phyloP scores from a whole-genome alignment of 2,329 filamentous ascomycete genomes.

The Claviceps quebecensis region DNA sequence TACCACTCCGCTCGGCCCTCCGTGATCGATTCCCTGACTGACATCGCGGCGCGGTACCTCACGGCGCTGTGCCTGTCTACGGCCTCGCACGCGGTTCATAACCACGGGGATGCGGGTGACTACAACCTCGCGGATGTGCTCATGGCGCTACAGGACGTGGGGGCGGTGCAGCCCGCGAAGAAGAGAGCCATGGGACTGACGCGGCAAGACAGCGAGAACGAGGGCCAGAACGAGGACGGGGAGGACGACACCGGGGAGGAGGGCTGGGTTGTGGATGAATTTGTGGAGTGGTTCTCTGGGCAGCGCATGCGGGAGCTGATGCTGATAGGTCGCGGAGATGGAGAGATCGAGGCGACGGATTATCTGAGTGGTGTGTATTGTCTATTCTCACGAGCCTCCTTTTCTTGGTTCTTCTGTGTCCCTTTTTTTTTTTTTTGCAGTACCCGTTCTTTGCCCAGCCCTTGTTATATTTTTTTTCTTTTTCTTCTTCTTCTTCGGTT shows the following conservation, averaged over 20 bases:
- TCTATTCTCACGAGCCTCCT: background rate
- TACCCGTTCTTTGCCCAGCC: no score
- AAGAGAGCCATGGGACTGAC: slow-evolving; percentile 52
- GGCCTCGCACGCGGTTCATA: slow-evolving; percentile 55
- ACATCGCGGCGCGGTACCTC: slow-evolving; percentile 73
- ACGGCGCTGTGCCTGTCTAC: slow-evolving; percentile 59
- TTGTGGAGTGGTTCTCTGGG: slow-evolving; percentile 66
- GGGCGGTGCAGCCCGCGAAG: slow-evolving; percentile 53
- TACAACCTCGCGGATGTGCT: slow-evolving; percentile 58
- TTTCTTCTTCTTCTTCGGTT: no score
- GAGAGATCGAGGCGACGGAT: slow-evolving; percentile 49
- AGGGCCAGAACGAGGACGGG: slow-evolving; percentile 16
- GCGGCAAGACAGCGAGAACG: slow-evolving; percentile 32
- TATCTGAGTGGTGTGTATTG: slow-evolving; percentile 46
- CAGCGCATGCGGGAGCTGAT: slow-evolving; percentile 65
- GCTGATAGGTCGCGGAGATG: slow-evolving; percentile 63
- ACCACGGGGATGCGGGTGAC: slow-evolving; percentile 41
- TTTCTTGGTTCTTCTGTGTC: background rate
- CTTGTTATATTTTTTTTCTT: no score
- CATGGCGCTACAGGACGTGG: slow-evolving; percentile 71
- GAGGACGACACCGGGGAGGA: slow-evolving; percentile 47
- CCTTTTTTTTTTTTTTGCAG: no score
- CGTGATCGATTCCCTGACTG: slow-evolving; percentile 76
- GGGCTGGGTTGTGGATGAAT: slow-evolving; percentile 59
- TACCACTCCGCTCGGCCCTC: slow-evolving; percentile 72